Evolutionary conservation across 1,139 yeast species (phyloP), one percentile per base, ranked within the genome.

Genomic region (Scheffersomyces stambukii): DNA sequence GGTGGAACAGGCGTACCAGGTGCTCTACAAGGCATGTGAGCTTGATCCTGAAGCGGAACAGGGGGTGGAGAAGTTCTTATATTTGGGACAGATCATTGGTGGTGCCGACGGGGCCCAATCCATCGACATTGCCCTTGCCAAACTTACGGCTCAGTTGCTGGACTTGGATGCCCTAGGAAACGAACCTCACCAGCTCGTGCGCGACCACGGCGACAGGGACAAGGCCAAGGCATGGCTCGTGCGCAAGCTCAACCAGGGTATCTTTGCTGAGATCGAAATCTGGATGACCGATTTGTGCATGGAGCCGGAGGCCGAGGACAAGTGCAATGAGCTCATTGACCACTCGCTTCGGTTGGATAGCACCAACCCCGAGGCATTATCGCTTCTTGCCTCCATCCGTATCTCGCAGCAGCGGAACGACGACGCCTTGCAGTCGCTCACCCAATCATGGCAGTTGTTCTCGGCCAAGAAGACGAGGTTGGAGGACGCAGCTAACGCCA

Each of bases 261-360:
- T 86, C 17, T 79, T 89, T 42, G 82, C 96, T 8, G 72, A 81
- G 60, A 82, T 91, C 46, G 99, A 91, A 57, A 85, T 93, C 37
- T 91, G 97, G 96, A 91, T 91, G 98, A 93, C 99, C 1, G 99
- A 91, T 61, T 66, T 91, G 41, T 89, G 97, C 52, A 88, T 89
- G 96, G 95, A 85, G 44, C 77, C 77, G 5, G 80, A 81, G 44
- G 97, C 98, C 3, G 98, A 91, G 54, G 25, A 54, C 4, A 72
- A 76, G 52, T 93, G 98, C 58, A 84, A 88, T 44, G 70, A 70
- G 32, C 65, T 85, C 42, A 81, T 89, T 29, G 58, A 72, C 4
- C 75, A 73, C 43, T 80, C 95, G 1, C 56, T 86, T 45, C 57
- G 71, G 31, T 57, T 83, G 21, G 89, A 84, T 39, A 31, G 49